Evolutionary conservation across 805 yeast species (phyloP).

Genomic region (Yueomyces sp.): DNA sequence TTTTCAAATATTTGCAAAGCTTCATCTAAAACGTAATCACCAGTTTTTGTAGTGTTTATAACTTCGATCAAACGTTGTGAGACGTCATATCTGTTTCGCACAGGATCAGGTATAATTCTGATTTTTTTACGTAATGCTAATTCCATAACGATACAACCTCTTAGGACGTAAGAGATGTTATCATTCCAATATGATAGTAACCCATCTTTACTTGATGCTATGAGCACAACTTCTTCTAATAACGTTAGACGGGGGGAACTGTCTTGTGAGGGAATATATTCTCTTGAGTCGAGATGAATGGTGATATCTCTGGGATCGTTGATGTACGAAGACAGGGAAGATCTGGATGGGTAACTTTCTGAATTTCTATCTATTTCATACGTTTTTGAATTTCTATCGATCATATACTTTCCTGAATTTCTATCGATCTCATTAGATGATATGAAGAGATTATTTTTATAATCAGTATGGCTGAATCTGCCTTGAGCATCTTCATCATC

Average conservation of each 20-base stretch:
- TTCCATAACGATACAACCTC: conserved; percentile 89
- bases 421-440: too few species aligned
- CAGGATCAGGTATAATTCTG: conserved; percentile 81
- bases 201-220: conserved; percentile 92
- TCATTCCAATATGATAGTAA: conserved; percentile 97
- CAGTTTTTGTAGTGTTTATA: conserved; percentile 73
- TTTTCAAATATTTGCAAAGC: conserved; percentile 79
- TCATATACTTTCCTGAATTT: too few species aligned
- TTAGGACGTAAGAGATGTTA: conserved; percentile 86
- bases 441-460: too few species aligned
- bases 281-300: too few species aligned
- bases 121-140: conserved; percentile 84
- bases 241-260: conserved; percentile 62
- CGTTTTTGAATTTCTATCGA: too few species aligned
- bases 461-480: too few species aligned
- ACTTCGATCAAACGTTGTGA: conserved; percentile 83
- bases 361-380: too few species aligned
- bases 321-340: too few species aligned
- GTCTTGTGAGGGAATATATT: too few species aligned
- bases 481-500: too few species aligned
- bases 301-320: too few species aligned
- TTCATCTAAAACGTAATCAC: conserved; percentile 90
- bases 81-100: conserved; percentile 76
- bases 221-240: conserved; percentile 90
- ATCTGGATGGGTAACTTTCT: too few species aligned